A percentile compares a stretch with the other conserved stretches of the same genome.
phyloP scores from a whole-genome alignment of 441 rosid genomes.

The Populus hybrid region DNA sequence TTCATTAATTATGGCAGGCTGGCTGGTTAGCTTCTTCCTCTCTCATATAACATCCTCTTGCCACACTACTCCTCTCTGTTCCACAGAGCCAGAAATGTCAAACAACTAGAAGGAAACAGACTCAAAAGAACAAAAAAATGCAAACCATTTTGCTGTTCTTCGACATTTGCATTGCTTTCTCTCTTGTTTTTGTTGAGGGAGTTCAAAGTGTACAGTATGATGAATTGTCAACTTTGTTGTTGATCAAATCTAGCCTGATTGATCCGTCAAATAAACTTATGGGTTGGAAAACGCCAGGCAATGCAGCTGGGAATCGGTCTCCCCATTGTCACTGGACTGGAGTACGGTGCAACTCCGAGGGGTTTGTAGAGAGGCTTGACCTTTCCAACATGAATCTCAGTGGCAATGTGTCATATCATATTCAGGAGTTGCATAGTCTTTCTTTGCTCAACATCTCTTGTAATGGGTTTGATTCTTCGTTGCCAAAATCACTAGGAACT shows the following conservation, averaged over 20 bases:
- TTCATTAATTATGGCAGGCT: constrained; percentile 11
- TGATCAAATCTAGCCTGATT: constrained; percentile 52
- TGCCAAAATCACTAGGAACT: constrained; percentile 59
- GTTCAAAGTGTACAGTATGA: constrained; percentile 22
- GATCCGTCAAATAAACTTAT: constrained; percentile 57
- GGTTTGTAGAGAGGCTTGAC: constrained; percentile 62
- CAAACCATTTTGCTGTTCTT: constrained; percentile 32
- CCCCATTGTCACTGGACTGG: constrained; percentile 81
- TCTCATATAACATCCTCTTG: constrained; percentile 20
- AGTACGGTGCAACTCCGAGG: constrained; percentile 57
- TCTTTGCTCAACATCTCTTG: constrained; percentile 49
- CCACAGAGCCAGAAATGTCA: constrained; percentile 31
- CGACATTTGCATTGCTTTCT: constrained; percentile 44
- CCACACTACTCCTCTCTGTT: constrained; percentile 3
- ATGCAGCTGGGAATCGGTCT: constrained; percentile 8
- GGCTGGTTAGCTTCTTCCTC: constrained; percentile 7
- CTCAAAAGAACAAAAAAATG: constrained; percentile 25
- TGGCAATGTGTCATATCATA: constrained; percentile 57
- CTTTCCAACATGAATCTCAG: constrained; percentile 75
- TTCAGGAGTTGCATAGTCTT: constrained; percentile 49
- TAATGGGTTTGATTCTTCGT: constrained; percentile 48
- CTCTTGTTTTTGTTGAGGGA: constrained; percentile 42
- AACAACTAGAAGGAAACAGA: constrained; percentile 22
- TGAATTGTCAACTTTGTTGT: constrained; percentile 50
- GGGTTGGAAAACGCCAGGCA: constrained; percentile 44